Conservation (phyloP, 1,284 basidiomycete species). For the Trichosporon sp. region DNA sequence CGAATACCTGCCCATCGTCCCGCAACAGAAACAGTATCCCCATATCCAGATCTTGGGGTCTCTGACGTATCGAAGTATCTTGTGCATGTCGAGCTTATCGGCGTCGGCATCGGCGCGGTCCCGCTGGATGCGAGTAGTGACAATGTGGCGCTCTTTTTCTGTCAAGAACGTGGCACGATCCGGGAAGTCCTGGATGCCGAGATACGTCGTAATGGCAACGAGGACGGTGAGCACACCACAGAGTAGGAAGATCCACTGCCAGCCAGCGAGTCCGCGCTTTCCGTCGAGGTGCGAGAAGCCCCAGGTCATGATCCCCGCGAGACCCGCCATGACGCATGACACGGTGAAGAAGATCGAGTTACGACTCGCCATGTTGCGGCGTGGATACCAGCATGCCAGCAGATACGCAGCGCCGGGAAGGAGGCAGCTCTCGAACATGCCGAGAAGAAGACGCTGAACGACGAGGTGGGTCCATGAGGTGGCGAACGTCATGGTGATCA, state of each 20-base stretch:
- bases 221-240: constrained; percentile 28
- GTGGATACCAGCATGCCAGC: constrained; percentile 58
- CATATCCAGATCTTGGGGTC: constrained; percentile 59
- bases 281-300: constrained; percentile 26
- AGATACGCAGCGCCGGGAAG: constrained; percentile 56
- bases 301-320: constrained; percentile 23
- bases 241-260: constrained; percentile 26
- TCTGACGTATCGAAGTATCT: constrained; percentile 46
- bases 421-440: constrained; percentile 52
- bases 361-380: constrained; percentile 54
- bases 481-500: constrained; percentile 53
- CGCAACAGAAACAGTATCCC: constrained; percentile 54
- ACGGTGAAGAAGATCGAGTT: constrained; percentile 22
- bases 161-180: constrained; percentile 58
- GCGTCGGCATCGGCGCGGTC: constrained; percentile 58
- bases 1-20: constrained; percentile 33
- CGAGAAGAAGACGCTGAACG: constrained; percentile 56
- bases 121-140: constrained; percentile 55
- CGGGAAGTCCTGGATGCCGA: constrained; percentile 57
- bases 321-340: constrained; percentile 29
- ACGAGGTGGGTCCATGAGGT: constrained; percentile 51
- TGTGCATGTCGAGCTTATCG: constrained; percentile 54
- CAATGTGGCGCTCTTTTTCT: constrained; percentile 51
- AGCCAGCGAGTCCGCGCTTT: constrained; percentile 12
- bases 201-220: constrained; percentile 42